Base-by-base conservation (phyloP, 768 basidiomycete species). In the Baorangia bicolor region DNA sequence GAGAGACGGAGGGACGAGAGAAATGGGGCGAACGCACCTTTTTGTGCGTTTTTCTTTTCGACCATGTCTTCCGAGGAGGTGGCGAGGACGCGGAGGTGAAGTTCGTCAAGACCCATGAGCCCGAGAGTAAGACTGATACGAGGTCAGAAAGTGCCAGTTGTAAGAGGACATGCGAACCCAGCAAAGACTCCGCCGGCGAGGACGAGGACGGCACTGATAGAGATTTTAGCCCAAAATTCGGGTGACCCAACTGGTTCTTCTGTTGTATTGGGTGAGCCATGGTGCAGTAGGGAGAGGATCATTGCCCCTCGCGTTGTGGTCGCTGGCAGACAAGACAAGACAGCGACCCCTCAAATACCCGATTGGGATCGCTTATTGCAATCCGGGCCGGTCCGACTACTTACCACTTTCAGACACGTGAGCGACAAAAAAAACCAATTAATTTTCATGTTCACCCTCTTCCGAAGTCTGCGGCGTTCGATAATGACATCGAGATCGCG, bases 101-200 rank as follows among this genome's bases (percentile, higher is more conserved):
- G 81, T 57, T 94, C 91, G 60, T 97, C 94, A 18, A 95, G 80
- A 2, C 94, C 94, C 94, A 96, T 96, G 27, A 97, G 77, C 1
- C 92, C 94, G 28, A 97, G 83, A 0, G 94, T 97, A 50, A 97
- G 74, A 3, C 93, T 94, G 61, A 20, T 13, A 2, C 33, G 16
- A 9, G 10, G 25, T 67, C 12, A 41, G 51, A 3, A 42, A 2
- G 23, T 4, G 21, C 11, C 4, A 2, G 4, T 0, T 3, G 21
- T 2, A 0, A 23, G 21, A 16, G 20, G 16, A 20, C 4, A 16
- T 2, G 10, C 48, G 8, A 30, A 90, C 94, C 95, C 95, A 13
- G 95, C 92, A 68, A 98, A 97, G 5, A 94, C 87, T 49, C 95
- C 95, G 3, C 95, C 95, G 0, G 83, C 75, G 2, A 98, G 73